Percentiles rank a stretch among this genome's conserved stretches.
These are phyloP conservation scores for Bolboschoenoplectus hybrid DNA, from an alignment of 202 grass and related monocot species.

Conservation along the genomic window DNA sequence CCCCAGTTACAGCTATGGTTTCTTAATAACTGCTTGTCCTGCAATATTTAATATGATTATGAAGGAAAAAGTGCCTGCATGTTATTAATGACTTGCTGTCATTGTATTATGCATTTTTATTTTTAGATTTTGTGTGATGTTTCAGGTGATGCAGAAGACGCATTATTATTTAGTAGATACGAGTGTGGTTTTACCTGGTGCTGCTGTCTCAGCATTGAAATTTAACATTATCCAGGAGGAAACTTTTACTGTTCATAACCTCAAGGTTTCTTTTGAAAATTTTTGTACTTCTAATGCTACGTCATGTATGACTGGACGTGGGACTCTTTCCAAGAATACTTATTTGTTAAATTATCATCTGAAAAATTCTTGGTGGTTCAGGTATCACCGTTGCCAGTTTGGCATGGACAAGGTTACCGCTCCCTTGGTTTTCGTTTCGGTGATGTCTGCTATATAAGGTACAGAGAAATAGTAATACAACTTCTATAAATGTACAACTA, in stretches of 20 bases:
- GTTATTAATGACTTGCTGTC: constrained; percentile 31
- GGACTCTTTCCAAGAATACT: not conserved
- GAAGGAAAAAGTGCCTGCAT: not conserved
- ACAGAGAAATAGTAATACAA: constrained; percentile 28
- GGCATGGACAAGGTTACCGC: constrained; percentile 84
- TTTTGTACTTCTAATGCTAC: not conserved
- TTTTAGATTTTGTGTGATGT: constrained; percentile 12
- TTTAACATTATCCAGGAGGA: constrained; percentile 96
- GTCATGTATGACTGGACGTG: not conserved
- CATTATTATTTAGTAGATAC: constrained; percentile 98
- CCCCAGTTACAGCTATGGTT: not conserved
- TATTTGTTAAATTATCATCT: constrained; percentile 43
- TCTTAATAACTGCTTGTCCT: not conserved
- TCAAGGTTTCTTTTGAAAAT: constrained; percentile 54
- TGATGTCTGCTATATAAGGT: constrained; percentile 93
- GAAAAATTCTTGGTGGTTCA: constrained; percentile 44
- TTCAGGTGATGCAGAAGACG: constrained; percentile 98
- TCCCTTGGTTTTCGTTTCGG: constrained; percentile 97
- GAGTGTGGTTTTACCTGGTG: constrained; percentile 86
- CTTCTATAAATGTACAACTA: constrained; percentile 1
- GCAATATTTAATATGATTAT: constrained; percentile 22
- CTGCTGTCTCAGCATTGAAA: constrained; percentile 77
- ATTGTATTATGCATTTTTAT: not conserved
- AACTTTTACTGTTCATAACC: constrained; percentile 77
- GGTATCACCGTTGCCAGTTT: constrained; percentile 93